Evolutionary conservation across 2,329 filamentous ascomycete genomes (phyloP).

Genomic region (Orbilia blumenaviensis): DNA sequence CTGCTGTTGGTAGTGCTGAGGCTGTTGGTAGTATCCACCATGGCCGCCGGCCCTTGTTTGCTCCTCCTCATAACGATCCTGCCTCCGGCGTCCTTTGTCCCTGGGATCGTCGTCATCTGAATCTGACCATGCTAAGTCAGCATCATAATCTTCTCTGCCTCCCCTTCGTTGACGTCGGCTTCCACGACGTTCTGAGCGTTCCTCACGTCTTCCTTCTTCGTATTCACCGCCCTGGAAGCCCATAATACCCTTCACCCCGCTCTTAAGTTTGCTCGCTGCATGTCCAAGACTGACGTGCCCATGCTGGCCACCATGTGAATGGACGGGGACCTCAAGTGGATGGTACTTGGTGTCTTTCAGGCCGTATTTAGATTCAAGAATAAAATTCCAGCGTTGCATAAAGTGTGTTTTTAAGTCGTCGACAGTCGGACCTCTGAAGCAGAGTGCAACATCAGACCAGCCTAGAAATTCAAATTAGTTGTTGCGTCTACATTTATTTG

Average conservation of each 20-base stretch:
- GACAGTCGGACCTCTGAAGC: slow-evolving; percentile 77
- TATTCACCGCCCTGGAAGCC: not conserved
- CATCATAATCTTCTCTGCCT: slow-evolving; percentile 21
- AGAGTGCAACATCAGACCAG: slow-evolving; percentile 87
- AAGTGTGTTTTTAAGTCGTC: slow-evolving; percentile 81
- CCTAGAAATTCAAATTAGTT: slow-evolving; percentile 59
- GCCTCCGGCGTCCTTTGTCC: not conserved
- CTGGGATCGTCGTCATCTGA: slow-evolving; percentile 23
- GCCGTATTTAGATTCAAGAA: slow-evolving; percentile 75
- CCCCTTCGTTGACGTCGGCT: slow-evolving; percentile 4
- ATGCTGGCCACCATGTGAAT: slow-evolving; percentile 13
- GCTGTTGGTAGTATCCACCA: slow-evolving; percentile 24
- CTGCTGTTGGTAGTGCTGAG: not conserved
- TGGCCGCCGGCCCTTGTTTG: slow-evolving; percentile 2
- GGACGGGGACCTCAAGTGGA: slow-evolving; percentile 14
- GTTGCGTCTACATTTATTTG: not conserved
- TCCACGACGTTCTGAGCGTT: slow-evolving; percentile 5
- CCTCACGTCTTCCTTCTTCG: not conserved
- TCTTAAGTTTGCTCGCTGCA: slow-evolving; percentile 37
- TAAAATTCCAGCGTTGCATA: slow-evolving; percentile 87
- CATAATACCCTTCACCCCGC: slow-evolving; percentile 27
- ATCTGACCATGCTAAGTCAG: slow-evolving; percentile 33
- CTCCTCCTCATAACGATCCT: slow-evolving; percentile 16
- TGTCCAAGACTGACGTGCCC: slow-evolving; percentile 27
- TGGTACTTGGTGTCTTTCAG: slow-evolving; percentile 25